Percentiles rank a stretch among this genome's conserved stretches.
Evolutionary conservation across 768 basidiomycete species (phyloP).

Genomic region (Lactarius hatsudake): DNA sequence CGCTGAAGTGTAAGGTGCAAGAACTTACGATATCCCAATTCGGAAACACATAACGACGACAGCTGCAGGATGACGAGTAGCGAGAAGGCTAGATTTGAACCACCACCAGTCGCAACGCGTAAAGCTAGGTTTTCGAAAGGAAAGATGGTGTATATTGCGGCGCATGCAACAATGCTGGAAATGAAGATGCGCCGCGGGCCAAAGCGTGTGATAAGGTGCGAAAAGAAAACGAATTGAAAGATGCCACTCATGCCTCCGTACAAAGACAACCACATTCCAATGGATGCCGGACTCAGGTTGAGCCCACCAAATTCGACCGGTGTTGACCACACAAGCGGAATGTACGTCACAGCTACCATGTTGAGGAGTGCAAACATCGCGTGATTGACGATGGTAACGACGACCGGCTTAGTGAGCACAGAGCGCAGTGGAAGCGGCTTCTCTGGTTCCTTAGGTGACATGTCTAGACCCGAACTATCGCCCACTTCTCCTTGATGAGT

Average conservation of each 20-base stretch:
- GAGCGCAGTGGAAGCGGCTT: constrained; percentile 35
- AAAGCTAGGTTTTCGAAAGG: constrained; percentile 24
- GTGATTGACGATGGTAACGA: constrained; percentile 44
- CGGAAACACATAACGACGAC: neutral
- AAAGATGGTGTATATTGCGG: constrained; percentile 30
- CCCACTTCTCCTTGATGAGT: neutral
- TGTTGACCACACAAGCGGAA: constrained; percentile 46
- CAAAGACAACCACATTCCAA: constrained; percentile 37
- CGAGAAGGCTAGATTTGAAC: neutral
- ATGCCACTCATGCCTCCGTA: constrained; percentile 38
- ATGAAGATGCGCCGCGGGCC: constrained; percentile 38
- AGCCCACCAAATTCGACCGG: constrained; percentile 29
- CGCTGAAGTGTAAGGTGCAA: neutral
- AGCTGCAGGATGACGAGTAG: neutral
- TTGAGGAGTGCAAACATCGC: constrained; percentile 43
- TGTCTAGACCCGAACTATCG: neutral
- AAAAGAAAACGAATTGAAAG: constrained; percentile 40
- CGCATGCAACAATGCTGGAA: constrained; percentile 28
- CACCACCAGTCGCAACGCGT: neutral
- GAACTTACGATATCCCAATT: neutral
- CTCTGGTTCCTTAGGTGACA: neutral
- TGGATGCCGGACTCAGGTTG: constrained; percentile 36
- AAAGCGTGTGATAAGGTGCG: constrained; percentile 35
- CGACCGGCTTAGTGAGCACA: constrained; percentile 29
- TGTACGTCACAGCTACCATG: constrained; percentile 38